These are phyloP conservation scores for Pythium utonaiense DNA, from an alignment of 352 stramenopile genomes.

Conservation along the genomic window DNA sequence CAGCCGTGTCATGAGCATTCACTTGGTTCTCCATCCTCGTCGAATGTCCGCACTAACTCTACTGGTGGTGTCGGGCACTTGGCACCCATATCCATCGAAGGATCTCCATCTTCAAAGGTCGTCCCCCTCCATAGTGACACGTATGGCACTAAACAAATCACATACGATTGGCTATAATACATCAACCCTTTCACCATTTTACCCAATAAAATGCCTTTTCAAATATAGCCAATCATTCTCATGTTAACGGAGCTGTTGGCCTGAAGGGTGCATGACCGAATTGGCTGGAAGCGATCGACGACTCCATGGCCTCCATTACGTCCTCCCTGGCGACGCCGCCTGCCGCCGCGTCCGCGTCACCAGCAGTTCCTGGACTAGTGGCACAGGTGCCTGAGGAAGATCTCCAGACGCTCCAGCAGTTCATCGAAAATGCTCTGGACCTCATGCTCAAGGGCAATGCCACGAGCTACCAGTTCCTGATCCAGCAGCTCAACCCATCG, in stretches of 20 bases:
- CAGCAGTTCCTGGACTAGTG: neutral
- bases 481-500: slow-evolving; percentile 53
- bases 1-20: neutral
- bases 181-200: neutral
- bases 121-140: neutral
- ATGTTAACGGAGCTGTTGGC: neutral
- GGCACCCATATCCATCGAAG: neutral
- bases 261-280: neutral
- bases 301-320: neutral
- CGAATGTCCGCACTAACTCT: too few species aligned
- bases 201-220: neutral
- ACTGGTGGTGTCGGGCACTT: too few species aligned
- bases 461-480: slow-evolving; percentile 74
- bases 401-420: slow-evolving; percentile 66
- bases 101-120: slow-evolving; percentile 1
- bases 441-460: slow-evolving; percentile 80
- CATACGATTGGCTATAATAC: neutral
- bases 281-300: neutral
- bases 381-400: slow-evolving; percentile 40
- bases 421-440: slow-evolving; percentile 84
- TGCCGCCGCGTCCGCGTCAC: neutral
- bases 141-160: neutral
- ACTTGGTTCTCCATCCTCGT: neutral
- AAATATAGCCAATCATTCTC: neutral
- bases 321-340: neutral